These are phyloP conservation scores for Clonostachys sp. DNA, from an alignment of 2,329 filamentous ascomycete genomes.

Conservation along the genomic window DNA sequence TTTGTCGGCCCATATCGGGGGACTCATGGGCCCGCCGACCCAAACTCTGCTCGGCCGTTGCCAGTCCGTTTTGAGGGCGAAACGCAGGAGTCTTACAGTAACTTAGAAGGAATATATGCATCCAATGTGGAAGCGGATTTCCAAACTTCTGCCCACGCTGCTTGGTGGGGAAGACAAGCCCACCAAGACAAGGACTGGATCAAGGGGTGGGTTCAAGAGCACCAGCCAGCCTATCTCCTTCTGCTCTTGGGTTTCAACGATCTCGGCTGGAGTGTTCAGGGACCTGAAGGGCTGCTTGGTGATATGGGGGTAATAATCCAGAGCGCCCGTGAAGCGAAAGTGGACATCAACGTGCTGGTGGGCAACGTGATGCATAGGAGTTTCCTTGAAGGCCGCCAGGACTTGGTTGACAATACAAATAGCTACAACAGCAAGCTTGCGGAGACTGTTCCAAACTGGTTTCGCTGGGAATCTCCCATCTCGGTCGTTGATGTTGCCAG, in stretches of 20 bases:
- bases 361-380: conserved; percentile 21
- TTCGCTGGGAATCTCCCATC: conserved; percentile 16
- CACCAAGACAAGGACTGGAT: conserved; percentile 18
- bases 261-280: conserved; percentile 15
- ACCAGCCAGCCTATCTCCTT: conserved; percentile 23
- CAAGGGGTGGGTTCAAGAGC: conserved; percentile 12
- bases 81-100: not conserved
- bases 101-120: not conserved
- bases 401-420: conserved; percentile 12
- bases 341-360: conserved; percentile 15
- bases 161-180: conserved; percentile 20
- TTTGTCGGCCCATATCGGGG: conserved; percentile 4
- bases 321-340: conserved; percentile 18
- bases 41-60: too few species aligned
- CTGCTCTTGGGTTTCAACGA: conserved; percentile 27
- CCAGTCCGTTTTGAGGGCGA: too few species aligned
- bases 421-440: conserved; percentile 17
- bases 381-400: conserved; percentile 10
- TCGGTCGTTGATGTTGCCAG: conserved; percentile 21
- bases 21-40: not conserved
- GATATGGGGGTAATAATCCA: conserved; percentile 17
- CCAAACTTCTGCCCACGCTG: not conserved
- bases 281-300: conserved; percentile 9
- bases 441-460: conserved; percentile 14
- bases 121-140: not conserved